Evolutionary conservation across 2,329 filamentous ascomycete species (phyloP).

Genomic region (Elsinoe necatrix): DNA sequence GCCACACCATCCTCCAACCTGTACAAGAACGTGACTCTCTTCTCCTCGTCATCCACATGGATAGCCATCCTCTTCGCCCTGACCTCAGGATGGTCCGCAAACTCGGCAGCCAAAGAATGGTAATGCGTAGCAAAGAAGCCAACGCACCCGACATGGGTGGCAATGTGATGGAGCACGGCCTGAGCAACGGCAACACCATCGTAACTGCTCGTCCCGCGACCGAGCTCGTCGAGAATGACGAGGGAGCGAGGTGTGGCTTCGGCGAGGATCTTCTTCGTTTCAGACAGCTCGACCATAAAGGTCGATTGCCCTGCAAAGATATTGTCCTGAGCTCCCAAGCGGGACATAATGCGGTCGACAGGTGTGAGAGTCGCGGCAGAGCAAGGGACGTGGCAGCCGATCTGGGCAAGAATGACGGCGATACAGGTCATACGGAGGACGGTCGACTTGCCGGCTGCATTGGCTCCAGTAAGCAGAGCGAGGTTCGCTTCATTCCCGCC

Average conservation of each 20-base stretch:
- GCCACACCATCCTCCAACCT: constrained; percentile 88
- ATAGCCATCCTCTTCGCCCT: constrained; percentile 85
- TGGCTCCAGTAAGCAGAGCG: constrained; percentile 86
- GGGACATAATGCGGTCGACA: constrained; percentile 96
- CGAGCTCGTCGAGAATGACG: constrained; percentile 93
- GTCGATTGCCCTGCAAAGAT: constrained; percentile 97
- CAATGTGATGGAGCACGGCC: constrained; percentile 92
- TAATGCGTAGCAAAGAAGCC: constrained; percentile 99
- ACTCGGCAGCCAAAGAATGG: constrained; percentile 86
- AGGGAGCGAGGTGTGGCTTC: constrained; percentile 90
- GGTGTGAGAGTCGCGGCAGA: constrained; percentile 75
- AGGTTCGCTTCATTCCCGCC: constrained; percentile 77
- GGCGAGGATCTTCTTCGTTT: constrained; percentile 94
- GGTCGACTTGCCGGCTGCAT: constrained; percentile 95
- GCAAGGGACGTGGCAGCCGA: constrained; percentile 87
- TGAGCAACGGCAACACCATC: constrained; percentile 96
- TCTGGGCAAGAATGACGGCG: constrained; percentile 94
- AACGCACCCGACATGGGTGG: constrained; percentile 82
- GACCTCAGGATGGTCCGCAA: constrained; percentile 81
- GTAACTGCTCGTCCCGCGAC: constrained; percentile 88
- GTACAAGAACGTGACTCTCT: constrained; percentile 93
- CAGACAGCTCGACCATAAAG: constrained; percentile 94
- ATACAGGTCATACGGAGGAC: constrained; percentile 94
- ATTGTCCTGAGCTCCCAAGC: constrained; percentile 94
- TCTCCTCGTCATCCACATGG: constrained; percentile 73